Percentiles rank a stretch among this genome's conserved stretches.
Conservation (phyloP, 192 early-diverging fungal species). For the Linnemannia zychae region DNA sequence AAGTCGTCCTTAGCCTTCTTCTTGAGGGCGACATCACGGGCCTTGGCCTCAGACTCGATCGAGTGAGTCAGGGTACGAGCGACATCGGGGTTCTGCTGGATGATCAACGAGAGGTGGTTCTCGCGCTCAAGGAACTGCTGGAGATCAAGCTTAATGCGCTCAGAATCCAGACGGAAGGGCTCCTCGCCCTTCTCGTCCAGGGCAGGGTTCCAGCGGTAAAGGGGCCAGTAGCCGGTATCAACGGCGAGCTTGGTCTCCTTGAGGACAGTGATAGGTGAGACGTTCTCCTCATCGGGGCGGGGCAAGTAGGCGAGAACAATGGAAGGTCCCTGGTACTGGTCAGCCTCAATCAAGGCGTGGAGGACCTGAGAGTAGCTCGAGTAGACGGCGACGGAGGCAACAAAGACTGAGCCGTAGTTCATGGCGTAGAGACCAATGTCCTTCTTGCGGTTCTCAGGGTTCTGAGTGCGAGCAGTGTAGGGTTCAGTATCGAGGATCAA, state of each 20-base stretch:
- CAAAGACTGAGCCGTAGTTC: slow-evolving; percentile 92
- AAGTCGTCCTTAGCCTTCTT: slow-evolving; percentile 76
- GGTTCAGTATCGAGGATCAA: slow-evolving; percentile 90
- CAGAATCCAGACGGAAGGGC: slow-evolving; percentile 80
- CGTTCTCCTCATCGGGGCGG: slow-evolving; percentile 59
- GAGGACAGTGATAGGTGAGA: slow-evolving; percentile 79
- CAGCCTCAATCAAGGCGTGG: slow-evolving; percentile 91
- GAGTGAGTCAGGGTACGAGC: slow-evolving; percentile 66
- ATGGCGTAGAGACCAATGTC: slow-evolving; percentile 97
- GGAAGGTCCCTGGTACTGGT: slow-evolving; percentile 88
- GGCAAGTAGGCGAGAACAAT: slow-evolving; percentile 93
- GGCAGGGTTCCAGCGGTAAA: slow-evolving; percentile 95
- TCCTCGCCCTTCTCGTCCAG: slow-evolving; percentile 69
- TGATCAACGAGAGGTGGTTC: slow-evolving; percentile 85
- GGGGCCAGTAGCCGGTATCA: slow-evolving; percentile 92
- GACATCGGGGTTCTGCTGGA: slow-evolving; percentile 74
- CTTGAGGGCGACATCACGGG: slow-evolving; percentile 74
- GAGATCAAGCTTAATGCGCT: slow-evolving; percentile 84
- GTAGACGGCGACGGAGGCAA: slow-evolving; percentile 92
- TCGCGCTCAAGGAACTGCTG: slow-evolving; percentile 88
- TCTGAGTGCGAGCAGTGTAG: slow-evolving; percentile 71
- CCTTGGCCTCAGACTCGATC: slow-evolving; percentile 74
- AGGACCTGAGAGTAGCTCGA: slow-evolving; percentile 91
- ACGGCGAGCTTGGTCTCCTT: slow-evolving; percentile 93
- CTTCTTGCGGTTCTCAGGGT: slow-evolving; percentile 83